Conservation (phyloP, 345 rosid species). For the Aegle marmelos region DNA sequence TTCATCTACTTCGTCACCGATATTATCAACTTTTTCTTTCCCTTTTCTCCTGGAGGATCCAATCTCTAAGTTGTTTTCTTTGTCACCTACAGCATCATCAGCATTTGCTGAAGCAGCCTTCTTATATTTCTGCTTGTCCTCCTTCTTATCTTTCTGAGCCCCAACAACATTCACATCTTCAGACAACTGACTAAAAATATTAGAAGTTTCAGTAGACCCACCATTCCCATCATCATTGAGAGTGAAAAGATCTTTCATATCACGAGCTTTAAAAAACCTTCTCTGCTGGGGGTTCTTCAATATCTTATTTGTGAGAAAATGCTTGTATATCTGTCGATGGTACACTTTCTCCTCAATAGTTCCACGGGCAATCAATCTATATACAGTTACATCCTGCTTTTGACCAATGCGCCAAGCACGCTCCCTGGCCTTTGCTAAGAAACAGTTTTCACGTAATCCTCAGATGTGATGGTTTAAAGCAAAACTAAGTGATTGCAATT, state of each 20-base stretch:
- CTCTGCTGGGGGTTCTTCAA: constrained; percentile 93
- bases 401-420: constrained; percentile 99
- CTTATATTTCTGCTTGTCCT: constrained; percentile 20
- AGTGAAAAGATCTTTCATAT: constrained; percentile 88
- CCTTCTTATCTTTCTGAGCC: constrained; percentile 32
- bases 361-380: constrained; percentile 89
- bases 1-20: constrained; percentile 48
- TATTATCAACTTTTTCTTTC: constrained; percentile 41
- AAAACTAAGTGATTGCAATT: background rate
- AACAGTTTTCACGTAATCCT: constrained; percentile 3
- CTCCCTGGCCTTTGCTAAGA: constrained; percentile 80
- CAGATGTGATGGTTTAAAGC: background rate
- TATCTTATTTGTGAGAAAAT: constrained; percentile 91
- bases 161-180: constrained; percentile 74
- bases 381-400: constrained; percentile 82
- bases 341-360: constrained; percentile 98
- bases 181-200: constrained; percentile 77
- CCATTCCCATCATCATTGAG: constrained; percentile 68
- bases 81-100: constrained; percentile 25
- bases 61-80: constrained; percentile 24
- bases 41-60: constrained; percentile 41
- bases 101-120: constrained; percentile 23
- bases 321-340: constrained; percentile 95
- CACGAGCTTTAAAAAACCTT: constrained; percentile 94
- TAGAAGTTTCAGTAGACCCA: constrained; percentile 78